These are phyloP conservation scores for Ophioceras dolichostomum DNA, from an alignment of 2,329 filamentous ascomycete genomes.

Conservation along the genomic window DNA sequence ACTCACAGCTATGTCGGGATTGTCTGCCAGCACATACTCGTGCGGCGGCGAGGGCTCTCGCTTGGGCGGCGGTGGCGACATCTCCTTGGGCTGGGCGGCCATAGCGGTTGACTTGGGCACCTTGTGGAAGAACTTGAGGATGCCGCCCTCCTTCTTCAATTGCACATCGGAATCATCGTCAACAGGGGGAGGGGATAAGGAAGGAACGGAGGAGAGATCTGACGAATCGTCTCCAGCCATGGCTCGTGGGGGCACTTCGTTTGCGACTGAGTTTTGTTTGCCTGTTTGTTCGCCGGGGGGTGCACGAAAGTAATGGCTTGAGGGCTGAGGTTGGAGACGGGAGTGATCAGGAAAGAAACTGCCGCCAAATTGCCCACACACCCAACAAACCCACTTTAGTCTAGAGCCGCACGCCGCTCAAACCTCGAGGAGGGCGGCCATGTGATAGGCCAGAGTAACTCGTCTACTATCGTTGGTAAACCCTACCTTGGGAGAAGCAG, in stretches of 20 bases:
- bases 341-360: no score
- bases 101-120: constrained; percentile 29
- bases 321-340: constrained; percentile 3
- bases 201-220: constrained; percentile 42
- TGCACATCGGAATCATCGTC: constrained; percentile 34
- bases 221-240: constrained; percentile 53
- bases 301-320: no score
- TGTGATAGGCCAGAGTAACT: constrained; percentile 3
- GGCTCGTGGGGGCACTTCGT: no score
- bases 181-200: constrained; percentile 39
- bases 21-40: constrained; percentile 82
- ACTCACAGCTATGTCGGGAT: constrained; percentile 85
- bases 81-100: constrained; percentile 38
- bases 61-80: constrained; percentile 59
- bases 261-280: no score
- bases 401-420: constrained; percentile 1
- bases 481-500: no score
- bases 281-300: no score
- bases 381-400: constrained; percentile 4
- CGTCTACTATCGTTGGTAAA: neutral
- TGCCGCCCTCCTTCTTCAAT: constrained; percentile 41
- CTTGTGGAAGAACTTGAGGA: constrained; percentile 57
- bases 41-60: constrained; percentile 80
- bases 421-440: neutral
- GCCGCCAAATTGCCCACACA: constrained; percentile 2